Base-by-base conservation (phyloP, 306 rosid species). In the Hippophae rhamnoides region DNA sequence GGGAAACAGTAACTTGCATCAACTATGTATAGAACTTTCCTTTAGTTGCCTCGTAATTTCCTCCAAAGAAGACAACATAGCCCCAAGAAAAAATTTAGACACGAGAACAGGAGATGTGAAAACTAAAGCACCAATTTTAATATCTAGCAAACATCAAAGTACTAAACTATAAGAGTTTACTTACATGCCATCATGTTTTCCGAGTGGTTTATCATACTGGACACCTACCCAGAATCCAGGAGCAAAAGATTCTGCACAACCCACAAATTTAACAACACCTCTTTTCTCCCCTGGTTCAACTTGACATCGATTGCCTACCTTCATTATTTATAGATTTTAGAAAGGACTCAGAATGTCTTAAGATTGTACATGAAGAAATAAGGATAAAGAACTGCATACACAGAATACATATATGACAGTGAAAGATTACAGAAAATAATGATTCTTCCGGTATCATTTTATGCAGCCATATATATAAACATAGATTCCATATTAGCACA, bases 181-280 rank as follows among this genome's bases (percentile, higher is more conserved):
- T 87, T 78, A 90, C 97, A 71, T 68, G 90, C 97, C 97, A 76
- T 90, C 97, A 45, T 90, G 88, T 71, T 87, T 90, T 65, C 97
- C 97, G 82, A 87, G 69, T 31, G 97, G 97, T 85, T 90, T 96
- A 78, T 90, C 97, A 59, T 87, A 90, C 61, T 90, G 94, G 44
- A 90, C 79, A 57, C 97, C 97, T 62, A 90, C 76, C 97, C 97
- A 90, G 69, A 82, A 83, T 77, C 97, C 97, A 74, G 84, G 87
- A 68, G 89, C 86, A 71, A 90, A 67, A 41, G 94, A 47, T 70
- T 87, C 96, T 26, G 97, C 96, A 52, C 5, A 70, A 46, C 97
- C 96, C 0, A 85, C 87, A 74, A 72, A 90, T 63, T 85, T 90
- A 45, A 87, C 79, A 47, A 72, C 72, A 8, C 97, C 97, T 73